Evolutionary conservation across 805 yeast species (phyloP).

Genomic region (Barnettozyma botsteinii): DNA sequence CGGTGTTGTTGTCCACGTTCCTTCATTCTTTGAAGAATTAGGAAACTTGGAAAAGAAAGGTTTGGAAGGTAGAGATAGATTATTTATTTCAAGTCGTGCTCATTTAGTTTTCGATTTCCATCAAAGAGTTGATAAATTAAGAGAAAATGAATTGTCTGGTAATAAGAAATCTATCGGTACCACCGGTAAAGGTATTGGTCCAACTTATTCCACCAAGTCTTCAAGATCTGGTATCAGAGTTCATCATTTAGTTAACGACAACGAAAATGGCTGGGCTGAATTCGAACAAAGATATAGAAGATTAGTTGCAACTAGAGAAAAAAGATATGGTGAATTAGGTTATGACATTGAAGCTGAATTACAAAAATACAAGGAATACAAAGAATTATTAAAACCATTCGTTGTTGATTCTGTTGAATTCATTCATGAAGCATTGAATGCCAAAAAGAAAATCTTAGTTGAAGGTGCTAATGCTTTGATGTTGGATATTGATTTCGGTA

Average conservation of each 20-base stretch:
- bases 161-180: slow-evolving; percentile 88
- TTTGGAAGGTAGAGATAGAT: slow-evolving; percentile 51
- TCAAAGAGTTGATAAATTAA: slow-evolving; percentile 91
- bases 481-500: slow-evolving; percentile 97
- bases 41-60: slow-evolving; percentile 79
- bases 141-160: slow-evolving; percentile 76
- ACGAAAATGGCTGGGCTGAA: slow-evolving; percentile 89
- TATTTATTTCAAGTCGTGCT: slow-evolving; percentile 88
- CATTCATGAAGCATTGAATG: slow-evolving; percentile 69
- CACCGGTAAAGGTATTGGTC: slow-evolving; percentile 98
- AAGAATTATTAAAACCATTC: slow-evolving; percentile 74
- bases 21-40: slow-evolving; percentile 86
- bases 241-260: slow-evolving; percentile 88
- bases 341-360: slow-evolving; percentile 80
- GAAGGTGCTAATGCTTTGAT: slow-evolving; percentile 98
- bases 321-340: slow-evolving; percentile 91
- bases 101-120: slow-evolving; percentile 97
- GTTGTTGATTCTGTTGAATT: slow-evolving; percentile 89
- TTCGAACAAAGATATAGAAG: slow-evolving; percentile 74
- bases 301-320: slow-evolving; percentile 71
- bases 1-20: slow-evolving; percentile 94
- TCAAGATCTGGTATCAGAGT: slow-evolving; percentile 95
- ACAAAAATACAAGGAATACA: slow-evolving; percentile 65
- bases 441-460: slow-evolving; percentile 79
- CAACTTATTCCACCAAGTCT: slow-evolving; percentile 95